phyloP scores from a whole-genome alignment of 768 basidiomycete species.

The Fistulinella prunicolor region DNA sequence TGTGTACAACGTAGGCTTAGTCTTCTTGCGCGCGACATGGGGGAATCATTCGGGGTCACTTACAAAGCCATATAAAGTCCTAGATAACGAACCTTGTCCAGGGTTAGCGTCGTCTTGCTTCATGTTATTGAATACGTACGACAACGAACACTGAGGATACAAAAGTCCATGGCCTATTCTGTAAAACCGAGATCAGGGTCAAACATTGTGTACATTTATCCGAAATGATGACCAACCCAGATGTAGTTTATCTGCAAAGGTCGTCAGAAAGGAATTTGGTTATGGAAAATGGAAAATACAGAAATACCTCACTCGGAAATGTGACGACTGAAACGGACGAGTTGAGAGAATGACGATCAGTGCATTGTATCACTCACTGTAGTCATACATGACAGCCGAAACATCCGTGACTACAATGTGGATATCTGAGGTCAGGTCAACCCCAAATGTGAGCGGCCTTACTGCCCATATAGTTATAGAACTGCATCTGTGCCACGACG shows the following conservation, averaged over 20 bases:
- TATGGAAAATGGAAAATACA: no score
- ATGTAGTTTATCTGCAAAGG: slow-evolving; percentile 10
- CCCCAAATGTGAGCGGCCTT: neutral
- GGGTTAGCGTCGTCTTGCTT: neutral
- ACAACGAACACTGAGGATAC: slow-evolving; percentile 14
- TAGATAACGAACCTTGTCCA: slow-evolving; percentile 18
- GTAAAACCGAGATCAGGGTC: neutral
- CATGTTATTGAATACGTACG: slow-evolving; percentile 7
- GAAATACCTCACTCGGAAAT: slow-evolving; percentile 13
- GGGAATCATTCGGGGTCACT: neutral
- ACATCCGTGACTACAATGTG: slow-evolving; percentile 7
- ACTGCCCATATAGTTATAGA: slow-evolving; percentile 11
- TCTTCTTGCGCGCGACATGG: neutral
- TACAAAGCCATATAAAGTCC: slow-evolving; percentile 11
- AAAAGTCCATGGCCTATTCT: slow-evolving; percentile 17
- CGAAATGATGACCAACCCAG: slow-evolving; percentile 13
- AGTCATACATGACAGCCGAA: slow-evolving; percentile 19
- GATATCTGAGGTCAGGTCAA: neutral
- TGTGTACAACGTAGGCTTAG: slow-evolving; percentile 1
- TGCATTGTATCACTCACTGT: slow-evolving; percentile 10
- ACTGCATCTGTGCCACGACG: neutral
- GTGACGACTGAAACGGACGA: slow-evolving; percentile 10
- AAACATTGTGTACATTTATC: neutral
- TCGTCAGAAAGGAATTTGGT: neutral
- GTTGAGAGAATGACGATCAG: neutral